A percentile compares a stretch with the other conserved stretches of the same genome.
Evolutionary conservation across 768 basidiomycete genomes (phyloP).

Genomic region (Russula compacta): DNA sequence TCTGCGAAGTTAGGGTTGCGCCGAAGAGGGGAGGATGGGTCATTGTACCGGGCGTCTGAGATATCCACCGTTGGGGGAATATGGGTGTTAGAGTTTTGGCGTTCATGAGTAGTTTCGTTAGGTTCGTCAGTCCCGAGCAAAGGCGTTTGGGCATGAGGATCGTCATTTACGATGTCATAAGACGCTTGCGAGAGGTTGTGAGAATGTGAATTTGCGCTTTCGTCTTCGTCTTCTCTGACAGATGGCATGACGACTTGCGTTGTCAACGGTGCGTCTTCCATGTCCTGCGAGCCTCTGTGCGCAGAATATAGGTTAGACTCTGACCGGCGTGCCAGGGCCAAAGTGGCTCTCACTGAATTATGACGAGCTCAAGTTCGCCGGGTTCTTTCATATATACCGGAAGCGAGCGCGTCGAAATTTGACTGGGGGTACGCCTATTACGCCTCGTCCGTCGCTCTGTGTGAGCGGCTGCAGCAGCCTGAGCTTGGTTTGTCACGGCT

Average conservation of each 20-base stretch:
- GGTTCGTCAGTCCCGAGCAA: conserved; percentile 10
- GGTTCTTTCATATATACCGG: conserved; percentile 81
- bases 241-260: conserved; percentile 30
- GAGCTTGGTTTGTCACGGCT: neutral
- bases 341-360: conserved; percentile 36
- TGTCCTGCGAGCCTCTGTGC: conserved; percentile 41
- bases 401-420: conserved; percentile 68
- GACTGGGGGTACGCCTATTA: conserved; percentile 59
- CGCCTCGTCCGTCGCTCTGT: conserved; percentile 29
- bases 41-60: neutral
- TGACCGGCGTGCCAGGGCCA: neutral
- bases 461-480: neutral
- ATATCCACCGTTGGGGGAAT: conserved; percentile 17
- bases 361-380: conserved; percentile 72
- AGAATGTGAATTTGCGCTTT: conserved; percentile 16
- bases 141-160: conserved; percentile 16
- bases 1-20: conserved; percentile 26
- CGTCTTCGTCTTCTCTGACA: conserved; percentile 22
- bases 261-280: conserved; percentile 44
- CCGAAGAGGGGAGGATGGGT: conserved; percentile 9
- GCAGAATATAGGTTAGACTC: neutral
- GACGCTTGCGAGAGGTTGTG: conserved; percentile 13
- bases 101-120: conserved; percentile 12
- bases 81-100: neutral
- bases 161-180: conserved; percentile 13